phyloP scores from a whole-genome alignment of 2,329 filamentous ascomycete genomes.

The Claviceps sp. region DNA sequence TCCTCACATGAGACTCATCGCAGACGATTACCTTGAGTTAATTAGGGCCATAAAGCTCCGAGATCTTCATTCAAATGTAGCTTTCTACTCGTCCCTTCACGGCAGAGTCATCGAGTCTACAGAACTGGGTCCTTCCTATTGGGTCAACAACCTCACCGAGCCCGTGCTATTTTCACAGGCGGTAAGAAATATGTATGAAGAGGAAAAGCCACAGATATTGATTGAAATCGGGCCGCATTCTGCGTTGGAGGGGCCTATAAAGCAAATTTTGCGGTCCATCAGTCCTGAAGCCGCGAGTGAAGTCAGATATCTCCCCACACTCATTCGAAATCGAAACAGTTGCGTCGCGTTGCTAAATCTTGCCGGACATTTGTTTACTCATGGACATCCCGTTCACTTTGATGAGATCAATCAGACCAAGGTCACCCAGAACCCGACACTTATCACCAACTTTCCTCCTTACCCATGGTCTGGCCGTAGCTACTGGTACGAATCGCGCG shows the following conservation, averaged over 20 bases:
- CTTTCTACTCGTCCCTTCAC: constrained; percentile 33
- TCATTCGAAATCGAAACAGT: constrained; percentile 38
- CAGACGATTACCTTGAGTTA: constrained; percentile 31
- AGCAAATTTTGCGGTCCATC: constrained; percentile 34
- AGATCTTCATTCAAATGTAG: constrained; percentile 16
- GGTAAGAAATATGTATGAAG: constrained; percentile 17
- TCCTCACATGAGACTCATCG: constrained; percentile 36
- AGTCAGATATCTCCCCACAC: constrained; percentile 28
- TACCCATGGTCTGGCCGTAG: constrained; percentile 34
- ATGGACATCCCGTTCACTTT: constrained; percentile 30
- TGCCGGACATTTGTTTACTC: constrained; percentile 30
- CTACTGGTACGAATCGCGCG: constrained; percentile 35
- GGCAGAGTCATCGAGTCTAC: constrained; percentile 22
- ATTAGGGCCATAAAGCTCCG: constrained; percentile 9
- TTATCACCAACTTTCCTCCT: constrained; percentile 30
- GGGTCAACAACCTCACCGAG: constrained; percentile 30
- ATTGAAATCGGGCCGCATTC: constrained; percentile 37
- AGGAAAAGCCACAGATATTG: constrained; percentile 12
- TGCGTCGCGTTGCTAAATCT: constrained; percentile 30
- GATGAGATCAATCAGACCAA: constrained; percentile 29
- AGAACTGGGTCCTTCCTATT: constrained; percentile 27
- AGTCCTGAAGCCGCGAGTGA: constrained; percentile 25
- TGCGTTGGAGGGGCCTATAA: constrained; percentile 34
- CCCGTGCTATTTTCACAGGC: constrained; percentile 29
- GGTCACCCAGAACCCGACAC: constrained; percentile 3